Evolutionary conservation across 2,329 filamentous ascomycete species (phyloP).

Genomic region (Apiospora pterosperma): DNA sequence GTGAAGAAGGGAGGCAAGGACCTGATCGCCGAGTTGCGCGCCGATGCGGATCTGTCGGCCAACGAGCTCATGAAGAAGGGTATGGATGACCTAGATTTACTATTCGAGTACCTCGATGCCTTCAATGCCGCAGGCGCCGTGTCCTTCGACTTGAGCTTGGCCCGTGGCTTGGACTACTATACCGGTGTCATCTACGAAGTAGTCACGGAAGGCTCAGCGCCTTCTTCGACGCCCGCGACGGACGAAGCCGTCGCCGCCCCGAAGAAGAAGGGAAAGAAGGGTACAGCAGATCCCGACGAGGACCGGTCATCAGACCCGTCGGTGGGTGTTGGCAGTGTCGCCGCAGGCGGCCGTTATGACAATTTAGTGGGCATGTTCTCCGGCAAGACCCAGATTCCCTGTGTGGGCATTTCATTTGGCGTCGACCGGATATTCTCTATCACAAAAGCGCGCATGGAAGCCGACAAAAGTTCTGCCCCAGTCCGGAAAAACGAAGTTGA

Average conservation of each 20-base stretch:
- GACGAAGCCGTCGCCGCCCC: conserved; percentile 18
- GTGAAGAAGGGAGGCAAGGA: conserved; percentile 64
- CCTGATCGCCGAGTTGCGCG: conserved; percentile 56
- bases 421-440: conserved; percentile 79
- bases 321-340: conserved; percentile 70
- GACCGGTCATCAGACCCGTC: conserved; percentile 68
- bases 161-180: conserved; percentile 73
- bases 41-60: conserved; percentile 55
- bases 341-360: conserved; percentile 74
- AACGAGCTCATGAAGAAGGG: conserved; percentile 66
- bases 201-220: conserved; percentile 66
- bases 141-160: conserved; percentile 71
- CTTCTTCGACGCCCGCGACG: conserved; percentile 31
- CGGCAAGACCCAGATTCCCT: conserved; percentile 67
- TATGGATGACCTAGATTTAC: conserved; percentile 63
- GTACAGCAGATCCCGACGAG: conserved; percentile 40
- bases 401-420: conserved; percentile 76
- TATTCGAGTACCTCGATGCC: conserved; percentile 67
- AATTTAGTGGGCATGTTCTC: conserved; percentile 76
- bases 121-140: conserved; percentile 62
- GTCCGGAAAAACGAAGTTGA: conserved; percentile 74
- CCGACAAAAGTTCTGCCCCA: conserved; percentile 31
- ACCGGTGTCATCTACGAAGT: conserved; percentile 73
- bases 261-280: conserved; percentile 40
- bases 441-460: conserved; percentile 65